Conservation (phyloP, 345 rosid genomes). For the Citrus maxima region DNA sequence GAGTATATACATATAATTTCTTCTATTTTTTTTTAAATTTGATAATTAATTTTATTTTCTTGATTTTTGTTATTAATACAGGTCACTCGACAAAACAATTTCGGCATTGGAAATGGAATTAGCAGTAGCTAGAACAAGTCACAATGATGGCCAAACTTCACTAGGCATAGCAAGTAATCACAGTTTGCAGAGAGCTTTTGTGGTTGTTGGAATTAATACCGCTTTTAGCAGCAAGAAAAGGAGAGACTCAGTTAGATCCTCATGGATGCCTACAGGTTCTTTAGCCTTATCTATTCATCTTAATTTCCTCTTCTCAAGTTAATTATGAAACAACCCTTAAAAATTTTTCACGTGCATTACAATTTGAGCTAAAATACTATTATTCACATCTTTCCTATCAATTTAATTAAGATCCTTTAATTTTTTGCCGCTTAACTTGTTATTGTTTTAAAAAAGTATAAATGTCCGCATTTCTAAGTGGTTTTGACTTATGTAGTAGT, state of each 20-base stretch:
- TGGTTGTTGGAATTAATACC: conserved; percentile 80
- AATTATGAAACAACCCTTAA: no score
- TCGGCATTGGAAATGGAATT: conserved; percentile 65
- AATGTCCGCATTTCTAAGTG: no score
- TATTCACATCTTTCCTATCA: neutral
- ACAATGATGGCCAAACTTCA: conserved; percentile 13
- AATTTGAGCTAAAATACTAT: neutral
- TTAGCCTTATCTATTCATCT: neutral
- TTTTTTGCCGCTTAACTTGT: neutral
- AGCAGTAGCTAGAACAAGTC: conserved; percentile 41
- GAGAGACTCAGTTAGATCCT: conserved; percentile 67
- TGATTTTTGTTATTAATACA: neutral
- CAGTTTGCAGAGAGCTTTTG: conserved; percentile 61
- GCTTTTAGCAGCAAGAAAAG: conserved; percentile 90
- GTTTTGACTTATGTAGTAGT: no score
- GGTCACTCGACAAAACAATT: conserved; percentile 69
- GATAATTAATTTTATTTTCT: neutral
- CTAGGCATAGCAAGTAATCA: conserved; percentile 34
- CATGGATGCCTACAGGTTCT: conserved; percentile 83
- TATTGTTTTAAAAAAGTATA: no score
- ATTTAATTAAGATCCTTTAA: neutral
- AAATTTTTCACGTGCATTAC: neutral
- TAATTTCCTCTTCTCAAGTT: no score
- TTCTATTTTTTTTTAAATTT: neutral
- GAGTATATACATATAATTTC: neutral